These are phyloP conservation scores for Spirogloea muscicola DNA, from an alignment of 139 green algal species.

Conservation along the genomic window DNA sequence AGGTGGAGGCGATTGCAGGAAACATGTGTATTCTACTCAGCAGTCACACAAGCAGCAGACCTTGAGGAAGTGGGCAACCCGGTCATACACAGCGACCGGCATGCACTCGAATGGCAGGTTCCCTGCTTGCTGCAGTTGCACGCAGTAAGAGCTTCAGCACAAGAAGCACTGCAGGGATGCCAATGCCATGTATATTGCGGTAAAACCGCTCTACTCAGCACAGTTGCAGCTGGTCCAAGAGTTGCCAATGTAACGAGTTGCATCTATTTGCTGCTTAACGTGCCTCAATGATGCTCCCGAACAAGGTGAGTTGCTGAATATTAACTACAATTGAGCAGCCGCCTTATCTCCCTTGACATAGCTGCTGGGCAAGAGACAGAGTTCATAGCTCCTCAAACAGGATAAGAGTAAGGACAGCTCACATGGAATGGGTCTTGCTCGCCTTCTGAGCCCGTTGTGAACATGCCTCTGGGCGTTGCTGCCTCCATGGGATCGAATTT, in stretches of 20 bases:
- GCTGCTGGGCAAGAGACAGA: background rate
- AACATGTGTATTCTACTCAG: too few relatives aligned
- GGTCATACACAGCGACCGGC: conserved; percentile 52
- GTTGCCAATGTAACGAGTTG: conserved; percentile 1
- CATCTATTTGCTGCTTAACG: background rate
- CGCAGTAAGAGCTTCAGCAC: background rate
- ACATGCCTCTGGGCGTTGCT: conserved; percentile 39
- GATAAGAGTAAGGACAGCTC: background rate
- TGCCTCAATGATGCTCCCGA: background rate
- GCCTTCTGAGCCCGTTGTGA: conserved; percentile 1
- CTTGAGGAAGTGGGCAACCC: conserved; percentile 51
- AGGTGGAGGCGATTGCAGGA: too few relatives aligned
- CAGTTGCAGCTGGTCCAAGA: too few relatives aligned
- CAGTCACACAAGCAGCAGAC: conserved; percentile 34
- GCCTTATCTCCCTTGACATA: background rate
- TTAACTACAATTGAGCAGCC: background rate
- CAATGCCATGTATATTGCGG: background rate
- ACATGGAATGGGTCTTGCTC: conserved; percentile 7
- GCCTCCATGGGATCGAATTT: conserved; percentile 11
- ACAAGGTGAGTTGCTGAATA: background rate
- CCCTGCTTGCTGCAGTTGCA: background rate
- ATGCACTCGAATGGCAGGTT: conserved; percentile 57
- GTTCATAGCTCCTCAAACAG: background rate
- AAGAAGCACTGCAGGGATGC: background rate
- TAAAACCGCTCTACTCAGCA: background rate